Evolutionary conservation across 1,284 basidiomycete species (phyloP), one percentile per base, ranked within the genome.

Genomic region (Wallemia mellicola): DNA sequence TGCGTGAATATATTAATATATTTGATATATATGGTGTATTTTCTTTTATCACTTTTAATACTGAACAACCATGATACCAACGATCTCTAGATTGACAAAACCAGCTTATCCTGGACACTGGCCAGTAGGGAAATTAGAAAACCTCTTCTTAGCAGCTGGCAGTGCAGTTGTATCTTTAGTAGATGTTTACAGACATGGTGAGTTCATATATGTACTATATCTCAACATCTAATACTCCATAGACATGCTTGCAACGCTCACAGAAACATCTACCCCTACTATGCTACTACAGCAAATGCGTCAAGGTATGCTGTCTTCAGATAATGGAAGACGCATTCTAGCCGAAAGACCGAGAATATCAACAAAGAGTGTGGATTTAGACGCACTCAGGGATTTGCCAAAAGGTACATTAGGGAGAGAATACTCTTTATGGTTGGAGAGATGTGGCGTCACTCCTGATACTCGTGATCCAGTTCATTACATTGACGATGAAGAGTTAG

Each of bases 191-290:
- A 62, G 55, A 59, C 28, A 32, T 28, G 32, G 28, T 62, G 26
- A 59, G 59, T 60, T 22, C 32, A 27, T 28, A 27, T 5, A 26
- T 55, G 15, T 1, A 22, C 24, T 38, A 14, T 17, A 56, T 32
- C 27, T 17, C 19, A 24, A 9, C 11, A 59, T 22, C 19, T 22
- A 27, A 26, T 24, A 25, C 63, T 59, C 62, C 30, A 58, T 65
- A 88, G 89, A 95, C 69, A 86, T 95, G 81, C 79, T 96, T 54
- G 89, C 91, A 24, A 83, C 85, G 5, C 76, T 94, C 9, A 86
- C 83, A 25, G 91, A 96, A 71, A 86, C 38, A 17, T 48, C 86
- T 0, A 88, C 87, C 0, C 83, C 86, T 7, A 81, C 83, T 1
- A 78, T 81, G 0, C 81, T 82, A 62, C 75, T 98, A n/a, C 79